Evolutionary conservation across 2,329 filamentous ascomycete species (phyloP).

Genomic region (Graphiopsis chlorocephala): DNA sequence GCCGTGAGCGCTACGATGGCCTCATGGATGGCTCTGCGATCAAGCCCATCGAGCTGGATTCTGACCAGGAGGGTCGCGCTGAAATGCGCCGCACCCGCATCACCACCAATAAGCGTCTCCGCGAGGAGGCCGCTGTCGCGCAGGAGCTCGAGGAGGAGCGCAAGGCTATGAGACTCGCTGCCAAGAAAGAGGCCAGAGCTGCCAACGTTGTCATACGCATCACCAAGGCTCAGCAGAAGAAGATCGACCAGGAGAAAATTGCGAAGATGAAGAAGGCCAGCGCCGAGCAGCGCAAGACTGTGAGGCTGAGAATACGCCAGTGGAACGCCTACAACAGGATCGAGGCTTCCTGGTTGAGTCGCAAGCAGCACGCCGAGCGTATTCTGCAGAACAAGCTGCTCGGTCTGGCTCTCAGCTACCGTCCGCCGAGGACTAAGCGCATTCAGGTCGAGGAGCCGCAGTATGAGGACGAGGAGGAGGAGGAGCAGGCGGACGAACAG

Average conservation of each 20-base stretch:
- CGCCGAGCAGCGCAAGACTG: background rate
- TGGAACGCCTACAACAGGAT: conserved; percentile 14
- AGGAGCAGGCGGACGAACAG: background rate
- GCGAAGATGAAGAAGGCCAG: conserved; percentile 9
- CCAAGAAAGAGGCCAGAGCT: conserved; percentile 21
- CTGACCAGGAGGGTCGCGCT: conserved; percentile 39
- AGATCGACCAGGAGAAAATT: conserved; percentile 12
- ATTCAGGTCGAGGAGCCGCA: background rate
- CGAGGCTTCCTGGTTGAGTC: conserved; percentile 8
- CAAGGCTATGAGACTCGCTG: conserved; percentile 18
- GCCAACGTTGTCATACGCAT: conserved; percentile 13
- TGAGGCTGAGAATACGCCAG: background rate
- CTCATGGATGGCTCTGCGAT: conserved; percentile 44
- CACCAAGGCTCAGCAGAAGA: conserved; percentile 8
- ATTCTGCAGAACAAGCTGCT: conserved; percentile 7
- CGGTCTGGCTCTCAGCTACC: background rate
- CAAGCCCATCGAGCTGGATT: conserved; percentile 44
- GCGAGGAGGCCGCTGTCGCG: conserved; percentile 20
- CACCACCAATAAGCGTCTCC: conserved; percentile 26
- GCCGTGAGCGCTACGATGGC: conserved; percentile 42
- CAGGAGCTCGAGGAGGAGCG: conserved; percentile 22
- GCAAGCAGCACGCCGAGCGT: conserved; percentile 8
- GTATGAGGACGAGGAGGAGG: background rate
- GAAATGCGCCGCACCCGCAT: conserved; percentile 32
- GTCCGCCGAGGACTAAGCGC: background rate